Evolutionary conservation across 2,329 filamentous ascomycete genomes (phyloP).

Genomic region (Botrytis fabae): DNA sequence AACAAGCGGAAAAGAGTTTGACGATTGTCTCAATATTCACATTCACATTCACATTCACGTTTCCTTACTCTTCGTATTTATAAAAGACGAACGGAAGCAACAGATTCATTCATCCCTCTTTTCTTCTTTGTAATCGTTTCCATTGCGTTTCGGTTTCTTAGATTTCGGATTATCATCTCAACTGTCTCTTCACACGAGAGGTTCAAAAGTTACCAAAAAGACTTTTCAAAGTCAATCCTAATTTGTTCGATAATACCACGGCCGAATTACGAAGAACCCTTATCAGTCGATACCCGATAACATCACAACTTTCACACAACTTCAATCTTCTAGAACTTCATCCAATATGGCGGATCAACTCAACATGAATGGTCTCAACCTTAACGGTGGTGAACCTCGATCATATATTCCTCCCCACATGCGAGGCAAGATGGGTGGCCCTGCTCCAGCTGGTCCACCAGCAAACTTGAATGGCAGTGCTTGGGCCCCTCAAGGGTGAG

Average conservation of each 20-base stretch:
- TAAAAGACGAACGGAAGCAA: slow-evolving; percentile 23
- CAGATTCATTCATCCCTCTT: slow-evolving; percentile 28
- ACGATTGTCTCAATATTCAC: slow-evolving; percentile 18
- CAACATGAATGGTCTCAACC: slow-evolving; percentile 74
- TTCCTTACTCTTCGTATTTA: slow-evolving; percentile 22
- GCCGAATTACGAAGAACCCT: slow-evolving; percentile 15
- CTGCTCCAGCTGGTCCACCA: slow-evolving; percentile 30
- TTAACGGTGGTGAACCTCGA: slow-evolving; percentile 57
- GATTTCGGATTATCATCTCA: slow-evolving; percentile 33
- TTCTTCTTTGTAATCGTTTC: slow-evolving; percentile 37
- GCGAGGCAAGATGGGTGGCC: slow-evolving; percentile 56
- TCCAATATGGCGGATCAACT: slow-evolving; percentile 78
- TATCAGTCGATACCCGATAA: slow-evolving; percentile 18
- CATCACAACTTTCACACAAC: slow-evolving; percentile 26
- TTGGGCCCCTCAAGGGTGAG: slow-evolving; percentile 58
- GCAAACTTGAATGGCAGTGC: slow-evolving; percentile 60
- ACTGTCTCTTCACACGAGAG: slow-evolving; percentile 33
- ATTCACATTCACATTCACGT: slow-evolving; percentile 3
- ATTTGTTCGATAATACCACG: slow-evolving; percentile 26
- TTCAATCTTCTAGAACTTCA: slow-evolving; percentile 21
- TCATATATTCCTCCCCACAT: slow-evolving; percentile 88
- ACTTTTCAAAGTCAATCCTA: slow-evolving; percentile 4
- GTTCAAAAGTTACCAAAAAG: slow-evolving; percentile 24
- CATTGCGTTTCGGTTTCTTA: slow-evolving; percentile 38
- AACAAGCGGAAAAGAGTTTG: slow-evolving; percentile 7